Conservation (phyloP, 2,329 filamentous ascomycete species). For the Colletotrichum destructivum region DNA sequence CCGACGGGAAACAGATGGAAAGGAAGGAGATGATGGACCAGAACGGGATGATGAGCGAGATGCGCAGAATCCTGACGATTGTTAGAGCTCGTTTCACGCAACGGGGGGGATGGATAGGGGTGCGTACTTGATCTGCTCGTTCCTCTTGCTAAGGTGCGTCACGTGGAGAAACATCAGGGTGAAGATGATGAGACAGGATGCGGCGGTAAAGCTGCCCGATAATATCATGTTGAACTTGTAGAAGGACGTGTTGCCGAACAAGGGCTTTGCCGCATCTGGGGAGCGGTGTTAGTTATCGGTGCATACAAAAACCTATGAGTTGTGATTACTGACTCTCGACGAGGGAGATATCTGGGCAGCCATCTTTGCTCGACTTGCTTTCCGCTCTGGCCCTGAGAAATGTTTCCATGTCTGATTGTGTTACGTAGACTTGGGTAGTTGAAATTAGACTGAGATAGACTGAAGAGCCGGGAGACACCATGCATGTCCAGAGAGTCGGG, state of each 20-base stretch:
- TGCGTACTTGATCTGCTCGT: slow-evolving; percentile 57
- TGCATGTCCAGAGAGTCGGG: not conserved
- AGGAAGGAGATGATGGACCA: slow-evolving; percentile 58
- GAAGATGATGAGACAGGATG: slow-evolving; percentile 50
- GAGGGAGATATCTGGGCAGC: slow-evolving; percentile 28
- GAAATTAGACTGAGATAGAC: too few relatives aligned
- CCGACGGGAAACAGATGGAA: slow-evolving; percentile 53
- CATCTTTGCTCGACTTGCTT: slow-evolving; percentile 2
- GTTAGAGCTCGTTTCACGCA: not conserved
- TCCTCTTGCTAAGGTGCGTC: slow-evolving; percentile 57
- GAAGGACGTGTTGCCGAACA: slow-evolving; percentile 37
- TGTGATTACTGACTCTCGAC: slow-evolving; percentile 8
- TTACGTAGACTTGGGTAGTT: not conserved
- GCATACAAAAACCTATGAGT: not conserved
- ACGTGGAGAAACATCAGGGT: slow-evolving; percentile 53
- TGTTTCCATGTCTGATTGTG: not conserved
- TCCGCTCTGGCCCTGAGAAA: slow-evolving; percentile 4
- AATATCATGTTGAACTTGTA: slow-evolving; percentile 53
- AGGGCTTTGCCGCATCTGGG: slow-evolving; percentile 17
- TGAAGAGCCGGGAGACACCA: not conserved
- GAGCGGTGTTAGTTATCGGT: not conserved
- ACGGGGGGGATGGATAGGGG: not conserved
- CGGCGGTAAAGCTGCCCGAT: slow-evolving; percentile 52
- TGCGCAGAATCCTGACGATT: slow-evolving; percentile 55
- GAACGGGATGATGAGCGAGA: slow-evolving; percentile 55